phyloP scores from a whole-genome alignment of 371 early-diverging fungal genomes.

The Funneliformis caledonium region DNA sequence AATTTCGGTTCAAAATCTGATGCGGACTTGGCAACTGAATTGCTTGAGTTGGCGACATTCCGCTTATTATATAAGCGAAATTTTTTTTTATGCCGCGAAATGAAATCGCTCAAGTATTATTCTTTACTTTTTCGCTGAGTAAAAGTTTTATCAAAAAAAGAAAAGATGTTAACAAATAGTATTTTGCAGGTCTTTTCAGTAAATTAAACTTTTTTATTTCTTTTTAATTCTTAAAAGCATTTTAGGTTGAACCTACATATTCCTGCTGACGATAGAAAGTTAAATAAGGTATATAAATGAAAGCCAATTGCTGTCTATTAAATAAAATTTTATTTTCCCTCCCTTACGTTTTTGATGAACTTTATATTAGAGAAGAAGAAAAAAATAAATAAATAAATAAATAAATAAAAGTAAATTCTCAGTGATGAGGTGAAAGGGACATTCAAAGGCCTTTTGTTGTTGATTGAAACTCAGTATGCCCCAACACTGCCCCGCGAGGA shows the following conservation, averaged over 20 bases:
- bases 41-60: constrained; percentile 18
- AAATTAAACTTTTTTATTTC: not conserved
- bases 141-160: not conserved
- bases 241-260: not conserved
- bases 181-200: not conserved
- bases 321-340: not conserved
- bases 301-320: not conserved
- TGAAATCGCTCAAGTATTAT: not conserved
- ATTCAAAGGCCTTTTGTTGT: not conserved
- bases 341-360: not conserved
- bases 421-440: constrained; percentile 8
- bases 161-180: not conserved
- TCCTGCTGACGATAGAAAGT: not conserved
- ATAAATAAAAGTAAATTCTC: not conserved
- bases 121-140: not conserved
- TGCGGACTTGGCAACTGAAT: constrained; percentile 19
- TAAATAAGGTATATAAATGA: not conserved
- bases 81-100: constrained; percentile 5
- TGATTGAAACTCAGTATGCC: not conserved
- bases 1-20: constrained; percentile 14
- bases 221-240: not conserved
- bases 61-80: not conserved
- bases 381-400: not conserved
- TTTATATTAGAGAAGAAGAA: not conserved
- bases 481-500: constrained; percentile 2